Conservation (phyloP, 352 stramenopile species). For the Pythium sukuiense region DNA sequence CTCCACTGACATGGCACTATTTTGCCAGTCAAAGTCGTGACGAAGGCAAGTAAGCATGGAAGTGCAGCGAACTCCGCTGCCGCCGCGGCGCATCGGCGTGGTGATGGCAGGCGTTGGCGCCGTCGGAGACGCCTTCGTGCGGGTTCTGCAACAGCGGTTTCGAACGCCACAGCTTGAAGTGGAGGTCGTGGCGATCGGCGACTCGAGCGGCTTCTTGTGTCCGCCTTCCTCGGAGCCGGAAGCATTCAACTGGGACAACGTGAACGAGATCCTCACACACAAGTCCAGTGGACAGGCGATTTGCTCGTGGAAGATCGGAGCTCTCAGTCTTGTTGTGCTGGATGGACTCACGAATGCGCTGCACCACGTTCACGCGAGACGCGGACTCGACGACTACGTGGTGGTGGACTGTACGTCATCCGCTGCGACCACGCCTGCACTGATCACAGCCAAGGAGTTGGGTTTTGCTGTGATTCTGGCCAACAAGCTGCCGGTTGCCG, state of each 20-base stretch:
- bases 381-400: conserved; percentile 20
- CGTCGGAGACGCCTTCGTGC: conserved; percentile 28
- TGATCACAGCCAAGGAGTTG: conserved; percentile 24
- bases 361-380: conserved; percentile 12
- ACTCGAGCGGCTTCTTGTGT: conserved; percentile 29
- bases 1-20: not conserved
- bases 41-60: conserved; percentile 2
- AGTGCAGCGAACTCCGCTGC: conserved; percentile 4
- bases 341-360: conserved; percentile 11
- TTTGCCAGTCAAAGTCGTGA: not conserved
- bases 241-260: conserved; percentile 9
- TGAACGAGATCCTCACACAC: conserved; percentile 14
- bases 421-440: conserved; percentile 14
- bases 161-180: conserved; percentile 14
- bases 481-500: conserved; percentile 56
- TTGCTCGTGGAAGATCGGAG: not conserved
- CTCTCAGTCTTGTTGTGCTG: not conserved
- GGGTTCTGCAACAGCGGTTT: conserved; percentile 25
- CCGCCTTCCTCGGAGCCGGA: not conserved
- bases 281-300: conserved; percentile 12
- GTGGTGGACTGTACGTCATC: conserved; percentile 38
- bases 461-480: conserved; percentile 41
- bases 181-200: conserved; percentile 28
- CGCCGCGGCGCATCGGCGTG: conserved; percentile 21
- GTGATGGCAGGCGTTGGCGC: conserved; percentile 30